These are phyloP conservation scores for Actinomucor elegans DNA, from an alignment of 371 early-diverging fungal genomes.

Conservation along the genomic window DNA sequence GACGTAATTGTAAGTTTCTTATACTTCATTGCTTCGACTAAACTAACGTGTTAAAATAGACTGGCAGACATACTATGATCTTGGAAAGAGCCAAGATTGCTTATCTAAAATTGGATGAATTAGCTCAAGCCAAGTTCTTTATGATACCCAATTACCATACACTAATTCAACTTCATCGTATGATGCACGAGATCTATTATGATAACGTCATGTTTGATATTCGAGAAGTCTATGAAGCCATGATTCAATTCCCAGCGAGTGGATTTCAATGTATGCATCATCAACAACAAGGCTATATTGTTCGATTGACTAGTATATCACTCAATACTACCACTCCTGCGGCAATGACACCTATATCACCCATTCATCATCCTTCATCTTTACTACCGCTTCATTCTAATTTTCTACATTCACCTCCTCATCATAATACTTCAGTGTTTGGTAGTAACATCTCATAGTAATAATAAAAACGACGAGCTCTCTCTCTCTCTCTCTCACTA, in stretches of 20 bases:
- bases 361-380: constrained; percentile 4
- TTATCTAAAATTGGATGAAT: constrained; percentile 34
- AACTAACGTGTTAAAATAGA: not conserved
- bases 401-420: no score
- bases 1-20: constrained; percentile 33
- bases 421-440: no score
- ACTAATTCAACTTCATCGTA: constrained; percentile 30
- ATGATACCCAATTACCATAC: constrained; percentile 26
- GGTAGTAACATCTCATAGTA: no score
- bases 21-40: not conserved
- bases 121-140: constrained; percentile 24
- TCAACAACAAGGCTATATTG: constrained; percentile 34
- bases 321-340: no score
- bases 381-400: not conserved
- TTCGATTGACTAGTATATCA: no score
- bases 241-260: constrained; percentile 17
- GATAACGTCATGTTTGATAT: constrained; percentile 26
- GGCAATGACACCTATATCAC: no score
- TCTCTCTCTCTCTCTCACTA: no score
- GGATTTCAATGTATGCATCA: constrained; percentile 36
- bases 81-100: constrained; percentile 32
- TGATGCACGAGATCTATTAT: constrained; percentile 33
- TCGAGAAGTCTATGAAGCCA: constrained; percentile 31
- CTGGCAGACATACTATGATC: constrained; percentile 12
- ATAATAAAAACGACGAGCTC: no score